These are phyloP conservation scores for Pythium apleroticum DNA, from an alignment of 352 stramenopile genomes.

Conservation along the genomic window DNA sequence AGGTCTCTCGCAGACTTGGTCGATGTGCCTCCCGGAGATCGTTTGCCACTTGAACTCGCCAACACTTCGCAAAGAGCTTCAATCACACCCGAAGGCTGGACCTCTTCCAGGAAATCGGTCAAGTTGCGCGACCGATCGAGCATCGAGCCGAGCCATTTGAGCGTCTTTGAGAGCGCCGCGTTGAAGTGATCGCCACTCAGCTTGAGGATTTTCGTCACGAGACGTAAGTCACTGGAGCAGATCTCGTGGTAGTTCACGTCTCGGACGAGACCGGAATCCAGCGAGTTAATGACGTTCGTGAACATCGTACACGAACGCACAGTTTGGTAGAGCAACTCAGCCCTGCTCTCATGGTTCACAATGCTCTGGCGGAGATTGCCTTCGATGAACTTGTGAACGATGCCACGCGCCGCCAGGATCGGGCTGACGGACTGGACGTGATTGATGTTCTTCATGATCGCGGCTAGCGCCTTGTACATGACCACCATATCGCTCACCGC, in stretches of 20 bases:
- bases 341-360: neutral
- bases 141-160: slow-evolving; percentile 84
- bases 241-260: slow-evolving; percentile 45
- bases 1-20: slow-evolving; percentile 44
- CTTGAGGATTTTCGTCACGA: slow-evolving; percentile 44
- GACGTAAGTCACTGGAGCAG: slow-evolving; percentile 43
- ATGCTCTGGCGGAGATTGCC: slow-evolving; percentile 4
- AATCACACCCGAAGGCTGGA: slow-evolving; percentile 56
- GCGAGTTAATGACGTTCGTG: slow-evolving; percentile 51
- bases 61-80: slow-evolving; percentile 66
- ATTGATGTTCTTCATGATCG: slow-evolving; percentile 22
- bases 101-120: slow-evolving; percentile 53
- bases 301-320: slow-evolving; percentile 67
- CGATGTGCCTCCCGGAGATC: slow-evolving; percentile 53
- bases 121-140: slow-evolving; percentile 61
- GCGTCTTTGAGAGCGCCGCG: slow-evolving; percentile 45
- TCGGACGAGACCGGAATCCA: slow-evolving; percentile 18
- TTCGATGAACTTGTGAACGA: slow-evolving; percentile 30
- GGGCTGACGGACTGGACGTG: slow-evolving; percentile 5
- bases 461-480: slow-evolving; percentile 20
- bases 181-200: slow-evolving; percentile 32
- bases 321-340: slow-evolving; percentile 50
- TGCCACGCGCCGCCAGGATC: slow-evolving; percentile 12
- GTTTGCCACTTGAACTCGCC: slow-evolving; percentile 37
- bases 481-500: slow-evolving; percentile 11